Conservation (phyloP, 768 basidiomycete species). For the Cubamyces sp. region DNA sequence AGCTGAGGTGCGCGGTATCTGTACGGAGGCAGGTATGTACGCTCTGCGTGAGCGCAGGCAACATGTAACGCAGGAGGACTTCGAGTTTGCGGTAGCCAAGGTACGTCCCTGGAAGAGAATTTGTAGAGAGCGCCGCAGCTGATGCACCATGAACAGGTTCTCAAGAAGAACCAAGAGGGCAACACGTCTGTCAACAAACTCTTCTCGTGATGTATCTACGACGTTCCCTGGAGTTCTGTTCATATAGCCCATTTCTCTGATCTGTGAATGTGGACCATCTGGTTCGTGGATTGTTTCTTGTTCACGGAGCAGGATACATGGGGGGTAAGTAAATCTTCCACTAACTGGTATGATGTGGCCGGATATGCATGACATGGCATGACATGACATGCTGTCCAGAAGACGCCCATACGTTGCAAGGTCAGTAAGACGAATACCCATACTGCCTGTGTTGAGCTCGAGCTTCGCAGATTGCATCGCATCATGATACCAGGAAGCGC, state of each 20-base stretch:
- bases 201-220: conserved; percentile 63
- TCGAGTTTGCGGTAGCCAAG: conserved; percentile 98
- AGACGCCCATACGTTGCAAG: background rate
- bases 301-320: no score
- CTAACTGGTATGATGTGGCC: no score
- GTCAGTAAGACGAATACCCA: background rate
- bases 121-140: background rate
- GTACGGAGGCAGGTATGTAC: conserved; percentile 99
- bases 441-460: background rate
- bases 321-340: background rate
- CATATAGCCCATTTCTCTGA: conserved; percentile 5
- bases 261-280: no score
- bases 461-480: background rate
- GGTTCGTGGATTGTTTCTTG: background rate
- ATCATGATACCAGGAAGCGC: background rate
- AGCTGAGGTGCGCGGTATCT: conserved; percentile 96
- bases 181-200: conserved; percentile 95
- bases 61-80: conserved; percentile 98
- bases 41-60: conserved; percentile 93
- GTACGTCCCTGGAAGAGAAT: conserved; percentile 41
- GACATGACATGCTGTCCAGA: no score
- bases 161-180: conserved; percentile 96
- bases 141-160: conserved; percentile 47
- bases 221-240: background rate
- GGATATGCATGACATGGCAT: no score